These are phyloP conservation scores for Leptographium radiaticola DNA, from an alignment of 2,329 filamentous ascomycete genomes.

Conservation along the genomic window DNA sequence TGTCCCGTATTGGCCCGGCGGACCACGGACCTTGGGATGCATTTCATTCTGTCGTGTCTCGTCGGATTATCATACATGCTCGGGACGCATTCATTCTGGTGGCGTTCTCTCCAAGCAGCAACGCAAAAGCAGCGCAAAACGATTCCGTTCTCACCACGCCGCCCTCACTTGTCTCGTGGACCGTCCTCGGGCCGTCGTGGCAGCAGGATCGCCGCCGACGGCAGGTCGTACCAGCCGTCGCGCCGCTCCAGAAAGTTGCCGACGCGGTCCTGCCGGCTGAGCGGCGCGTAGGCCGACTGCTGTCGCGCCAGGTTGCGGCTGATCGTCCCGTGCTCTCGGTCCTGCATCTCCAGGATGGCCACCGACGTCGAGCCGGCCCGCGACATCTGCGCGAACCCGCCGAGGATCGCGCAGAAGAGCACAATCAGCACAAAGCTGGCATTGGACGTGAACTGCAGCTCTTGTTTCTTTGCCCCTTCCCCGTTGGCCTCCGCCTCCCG, in stretches of 20 bases:
- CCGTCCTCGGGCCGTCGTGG: not conserved
- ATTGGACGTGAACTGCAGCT: constrained; percentile 61
- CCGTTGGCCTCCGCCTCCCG: constrained; percentile 39
- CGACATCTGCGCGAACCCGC: constrained; percentile 58
- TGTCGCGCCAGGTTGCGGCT: constrained; percentile 43
- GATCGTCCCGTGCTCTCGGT: constrained; percentile 53
- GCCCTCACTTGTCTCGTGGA: too few species aligned
- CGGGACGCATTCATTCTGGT: too few species aligned
- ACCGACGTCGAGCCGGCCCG: constrained; percentile 51
- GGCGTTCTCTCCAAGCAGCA: too few species aligned
- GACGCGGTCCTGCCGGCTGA: constrained; percentile 53
- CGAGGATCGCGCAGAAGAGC: constrained; percentile 53
- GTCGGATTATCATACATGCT: too few species aligned
- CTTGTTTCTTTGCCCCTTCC: constrained; percentile 25
- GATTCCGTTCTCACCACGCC: too few species aligned
- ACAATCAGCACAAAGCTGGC: constrained; percentile 65
- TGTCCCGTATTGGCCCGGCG: too few species aligned
- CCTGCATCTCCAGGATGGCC: constrained; percentile 52
- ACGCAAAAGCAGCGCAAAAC: too few species aligned
- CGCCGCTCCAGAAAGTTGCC: constrained; percentile 64
- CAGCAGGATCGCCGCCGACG: not conserved
- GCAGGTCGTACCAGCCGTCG: constrained; percentile 30
- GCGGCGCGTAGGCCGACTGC: constrained; percentile 36
- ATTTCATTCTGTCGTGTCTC: too few species aligned
- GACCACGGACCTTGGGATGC: too few species aligned